A percentile compares a stretch with the other conserved stretches of the same genome.
Conservation (phyloP, 345 rosid species). For the Nasturtium officinale region DNA sequence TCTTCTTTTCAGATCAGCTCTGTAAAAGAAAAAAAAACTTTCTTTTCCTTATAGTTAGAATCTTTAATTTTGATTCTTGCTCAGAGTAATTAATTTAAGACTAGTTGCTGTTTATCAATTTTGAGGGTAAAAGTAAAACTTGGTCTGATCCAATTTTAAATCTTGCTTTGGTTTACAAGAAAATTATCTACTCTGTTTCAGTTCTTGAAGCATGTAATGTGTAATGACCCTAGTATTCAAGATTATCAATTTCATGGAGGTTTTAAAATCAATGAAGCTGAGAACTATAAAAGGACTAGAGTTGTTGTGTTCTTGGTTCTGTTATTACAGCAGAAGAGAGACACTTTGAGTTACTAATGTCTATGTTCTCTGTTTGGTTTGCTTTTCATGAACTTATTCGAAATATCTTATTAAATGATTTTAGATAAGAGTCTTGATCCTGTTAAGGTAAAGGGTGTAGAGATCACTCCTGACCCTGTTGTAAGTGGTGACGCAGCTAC, state of each 20-base stretch:
- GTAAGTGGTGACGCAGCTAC: conserved; percentile 55
- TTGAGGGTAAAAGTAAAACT: background rate
- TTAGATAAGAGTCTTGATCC: conserved; percentile 52
- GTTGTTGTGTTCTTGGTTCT: background rate
- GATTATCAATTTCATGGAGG: conserved; percentile 1
- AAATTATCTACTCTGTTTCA: background rate
- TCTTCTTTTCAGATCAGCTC: background rate
- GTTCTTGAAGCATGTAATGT: background rate
- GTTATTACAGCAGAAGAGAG: background rate
- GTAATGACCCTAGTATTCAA: background rate
- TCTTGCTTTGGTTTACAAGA: background rate
- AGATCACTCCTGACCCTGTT: conserved; percentile 65
- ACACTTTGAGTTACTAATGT: background rate
- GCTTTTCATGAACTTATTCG: background rate
- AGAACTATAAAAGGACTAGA: too few relatives aligned
- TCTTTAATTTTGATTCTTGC: background rate
- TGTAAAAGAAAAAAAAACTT: background rate
- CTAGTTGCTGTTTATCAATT: conserved; percentile 9
- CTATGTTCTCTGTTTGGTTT: background rate
- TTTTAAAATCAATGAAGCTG: background rate
- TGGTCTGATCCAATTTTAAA: background rate
- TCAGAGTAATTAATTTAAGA: background rate
- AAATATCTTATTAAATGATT: background rate
- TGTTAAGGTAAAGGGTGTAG: conserved; percentile 53
- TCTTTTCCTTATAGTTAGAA: background rate